Evolutionary conservation across 129 eudicot species (phyloP), one percentile per base, ranked within the genome.

Genomic region (Flaveria robusta): DNA sequence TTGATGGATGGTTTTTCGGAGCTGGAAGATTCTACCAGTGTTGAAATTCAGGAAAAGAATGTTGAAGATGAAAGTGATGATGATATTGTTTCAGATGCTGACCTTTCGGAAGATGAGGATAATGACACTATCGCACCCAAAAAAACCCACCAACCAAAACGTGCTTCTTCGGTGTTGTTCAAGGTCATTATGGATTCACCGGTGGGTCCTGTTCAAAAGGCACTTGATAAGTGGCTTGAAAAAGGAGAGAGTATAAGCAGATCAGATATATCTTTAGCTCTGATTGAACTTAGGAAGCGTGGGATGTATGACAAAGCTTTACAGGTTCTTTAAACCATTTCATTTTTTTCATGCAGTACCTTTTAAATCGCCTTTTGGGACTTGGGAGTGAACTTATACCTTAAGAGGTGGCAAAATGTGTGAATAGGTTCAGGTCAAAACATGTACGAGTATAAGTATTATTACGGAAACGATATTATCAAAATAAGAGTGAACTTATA

Each of bases 1-100:
- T 88, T 93, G 82, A 88, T 86, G 65, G 94, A 88, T 73, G 89
- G 86, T 4, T 90, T 90, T 81, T 88, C 97, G 31, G 92, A 93
- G 82, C 88, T 88, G 75, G 96, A 84, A 66, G 59, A 70, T 69
- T 62, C 79, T 74, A 74, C 59, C 45, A 26, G 18, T 75, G 66
- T 34, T 41, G 66, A 20, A 5, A 66, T 22, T 66, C 69, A 34
- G 71, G 81, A 67, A 51, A 68, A 46, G 56, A 51, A 23, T 66
- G 66, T 14, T 46, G 75, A 55, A 42, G 79, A 37, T 56, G 91
- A 72, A 74, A 77, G 24, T 29, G 86, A 82, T 14, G 75, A 79
- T 66, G 86, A 70, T 5, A 39, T 62, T 7, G 22, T 75, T 31
- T 82, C 91, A 26, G 92, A 74, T 34, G 18, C 82, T 10, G 90